Base-by-base conservation (phyloP, 73 alveolate species). In the Uronychia binucleata region DNA sequence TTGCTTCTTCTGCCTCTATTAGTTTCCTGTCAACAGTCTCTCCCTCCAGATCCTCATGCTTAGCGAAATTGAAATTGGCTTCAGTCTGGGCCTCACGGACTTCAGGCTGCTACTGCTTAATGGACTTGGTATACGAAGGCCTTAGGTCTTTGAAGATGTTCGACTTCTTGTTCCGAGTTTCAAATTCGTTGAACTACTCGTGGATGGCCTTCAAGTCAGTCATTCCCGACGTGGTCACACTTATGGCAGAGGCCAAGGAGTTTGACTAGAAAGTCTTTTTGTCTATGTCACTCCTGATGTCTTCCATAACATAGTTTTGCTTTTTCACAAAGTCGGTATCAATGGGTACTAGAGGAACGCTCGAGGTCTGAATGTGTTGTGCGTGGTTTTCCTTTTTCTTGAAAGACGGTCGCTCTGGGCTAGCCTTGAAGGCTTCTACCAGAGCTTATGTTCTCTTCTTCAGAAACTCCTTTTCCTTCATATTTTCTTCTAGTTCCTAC, bases 361-460 rank as follows among this genome's bases (percentile, higher is more conserved):
- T 26, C 26, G 26, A 57, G 74, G 11, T 57, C 5, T 67, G 29
- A 30, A 13, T 67, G 30, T 5, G 29, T 67, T 67, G 29, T 13
- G 26, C 32, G 14, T 5, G 31, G 32, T 13, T 1, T 13, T 13
- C 14, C 14, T 67, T 67, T 13, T 67, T 28, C 26, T 67, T 67
- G 29, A 1, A 67, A n/a, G n/a, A n/a, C 32, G 5, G 14, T 67
- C 19, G 5, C 19, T 46, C 19, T 46, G 67, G 67, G 19, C 67
- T 46, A 11, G 67, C 19, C 5, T 14, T 13, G 26, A 67, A 28
- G 1, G 78, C 78, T 13, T 67, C 34, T 14, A 67, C 26, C 32
- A 67, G 26, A 13, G 78, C 78, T 13, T 5, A 13, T 1, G 78
- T 67, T 67, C 78, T 67, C 30, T 67, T 67, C 78, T 67, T 67